Evolutionary conservation across 768 basidiomycete species (phyloP), one percentile per base, ranked within the genome.

Genomic region (Mycena vitilis): DNA sequence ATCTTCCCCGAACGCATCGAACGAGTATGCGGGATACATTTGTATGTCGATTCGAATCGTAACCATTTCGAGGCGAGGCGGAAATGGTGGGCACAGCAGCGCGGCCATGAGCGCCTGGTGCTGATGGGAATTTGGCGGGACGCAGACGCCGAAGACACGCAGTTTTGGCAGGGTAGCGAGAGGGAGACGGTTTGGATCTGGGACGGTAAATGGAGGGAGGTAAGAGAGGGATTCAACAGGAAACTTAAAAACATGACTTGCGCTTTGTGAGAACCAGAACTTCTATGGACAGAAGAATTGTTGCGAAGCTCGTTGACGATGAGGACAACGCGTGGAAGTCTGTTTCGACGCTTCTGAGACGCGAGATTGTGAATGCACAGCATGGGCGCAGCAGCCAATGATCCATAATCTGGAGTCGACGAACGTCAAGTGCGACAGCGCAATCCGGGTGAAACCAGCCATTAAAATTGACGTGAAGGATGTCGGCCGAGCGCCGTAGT

Each of bases 381-480:
- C n/a, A 30, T 3, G 45, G 59, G 20, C 34, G 59, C 34, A 60
- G 59, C 18, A 60, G 59, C 59, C 59, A 60, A 15, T 37, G 45
- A 11, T 34, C n/a, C 45, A 60, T 37, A 11, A 60, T 60, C n/a
- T n/a, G 18, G 59, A 22, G 22, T 47, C 36, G 36, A 22, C 5
- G 18, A 59, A 18, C 6, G 18, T 7, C 20, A 60, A 36, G 59
- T 60, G 59, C 11, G 59, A 60, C 16, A 60, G 47, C 5, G 38
- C 18, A 5, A 49, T 60, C n/a, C 23, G 51, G 25, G 36, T n/a
- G 11, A 37, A 60, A 60, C 22, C 23, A 60, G 7, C 60, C 37
- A 22, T 38, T 51, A 10, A 60, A 40, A 49, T 60, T 60, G 36
- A 60, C 60, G 9, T 30, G 59, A 16, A 40, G 8, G 9, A 51